Conservation (phyloP, 768 basidiomycete genomes). For the Boletus sp. region DNA sequence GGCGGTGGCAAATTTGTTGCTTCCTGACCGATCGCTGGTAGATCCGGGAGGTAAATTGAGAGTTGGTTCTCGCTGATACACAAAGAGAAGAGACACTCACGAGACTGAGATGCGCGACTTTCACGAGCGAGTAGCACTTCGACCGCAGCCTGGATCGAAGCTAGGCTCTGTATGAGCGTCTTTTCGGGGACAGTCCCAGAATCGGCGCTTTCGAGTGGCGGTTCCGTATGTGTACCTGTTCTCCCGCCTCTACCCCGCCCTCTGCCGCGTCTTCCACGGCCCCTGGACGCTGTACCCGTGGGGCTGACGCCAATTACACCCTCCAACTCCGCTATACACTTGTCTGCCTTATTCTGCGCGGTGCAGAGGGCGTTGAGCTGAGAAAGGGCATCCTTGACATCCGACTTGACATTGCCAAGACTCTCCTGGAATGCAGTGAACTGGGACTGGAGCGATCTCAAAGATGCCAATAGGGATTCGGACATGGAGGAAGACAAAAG, state of each 20-base stretch:
- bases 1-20: no score
- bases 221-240: not conserved
- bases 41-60: not conserved
- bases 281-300: not conserved
- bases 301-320: conserved; percentile 8
- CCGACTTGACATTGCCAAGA: conserved; percentile 4
- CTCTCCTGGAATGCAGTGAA: conserved; percentile 11
- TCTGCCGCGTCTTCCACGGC: not conserved
- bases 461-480: not conserved
- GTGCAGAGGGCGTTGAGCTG: conserved; percentile 16
- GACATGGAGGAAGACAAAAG: not conserved
- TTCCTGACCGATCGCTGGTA: not conserved
- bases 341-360: conserved; percentile 11
- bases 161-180: conserved; percentile 13
- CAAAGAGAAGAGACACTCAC: conserved; percentile 10
- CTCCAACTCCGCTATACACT: conserved; percentile 12
- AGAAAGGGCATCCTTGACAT: conserved; percentile 14
- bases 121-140: conserved; percentile 17
- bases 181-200: not conserved
- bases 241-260: not conserved
- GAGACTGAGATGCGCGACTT: not conserved
- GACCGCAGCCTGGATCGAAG: conserved; percentile 21
- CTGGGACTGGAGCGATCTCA: conserved; percentile 13
- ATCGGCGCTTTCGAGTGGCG: not conserved
- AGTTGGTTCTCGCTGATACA: not conserved